Evolutionary conservation across 2,329 filamentous ascomycete genomes (phyloP), one percentile per base, ranked within the genome.

Genomic region (Ascochyta clinopodiicola): DNA sequence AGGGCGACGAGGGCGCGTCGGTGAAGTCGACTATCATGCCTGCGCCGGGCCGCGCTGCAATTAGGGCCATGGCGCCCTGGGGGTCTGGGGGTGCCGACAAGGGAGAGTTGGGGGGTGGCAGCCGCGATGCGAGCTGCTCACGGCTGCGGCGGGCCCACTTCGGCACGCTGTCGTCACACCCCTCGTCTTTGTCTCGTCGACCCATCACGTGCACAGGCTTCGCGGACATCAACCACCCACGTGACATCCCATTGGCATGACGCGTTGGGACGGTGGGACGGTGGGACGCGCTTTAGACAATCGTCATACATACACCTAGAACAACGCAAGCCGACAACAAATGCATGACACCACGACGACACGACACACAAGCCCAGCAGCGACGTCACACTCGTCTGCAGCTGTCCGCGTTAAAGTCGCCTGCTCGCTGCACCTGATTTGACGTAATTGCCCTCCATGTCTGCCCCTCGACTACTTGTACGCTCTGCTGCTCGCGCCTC

Each of bases 271-370:
- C 48, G 46, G 54, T 24, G 27, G 8, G 36, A 60, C 40, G 57
- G 54, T 24, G 27, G 8, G 36, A 60, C 40, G 57, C 49, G 51
- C 56, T 57, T 60, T 61, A 45, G 45, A 42, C 52, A 56, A 49
- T 63, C 65, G 65, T 68, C 65, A 68, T 68, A 44, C 58, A 63
- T 68, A 60, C 58, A 54, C 54, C 43, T 60, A 56, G 51, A 60
- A 55, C 49, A 40, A n/a, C 37, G 31, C 13, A 36, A 35, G 36
- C 56, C 52, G 36, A 60, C 58, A 62, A 55, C 60, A 56, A 50
- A 48, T 15, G 25, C 19, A 44, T 54, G 51, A 48, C 45, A 54
- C 51, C 47, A 47, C 56, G 40, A 44, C n/a, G 38, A 47, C 47
- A 47, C 56, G 40, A 44, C n/a, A 40, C 47, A 47, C 31, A 57